phyloP scores from a whole-genome alignment of 192 early-diverging fungal species.

The Spinellus fusiger region DNA sequence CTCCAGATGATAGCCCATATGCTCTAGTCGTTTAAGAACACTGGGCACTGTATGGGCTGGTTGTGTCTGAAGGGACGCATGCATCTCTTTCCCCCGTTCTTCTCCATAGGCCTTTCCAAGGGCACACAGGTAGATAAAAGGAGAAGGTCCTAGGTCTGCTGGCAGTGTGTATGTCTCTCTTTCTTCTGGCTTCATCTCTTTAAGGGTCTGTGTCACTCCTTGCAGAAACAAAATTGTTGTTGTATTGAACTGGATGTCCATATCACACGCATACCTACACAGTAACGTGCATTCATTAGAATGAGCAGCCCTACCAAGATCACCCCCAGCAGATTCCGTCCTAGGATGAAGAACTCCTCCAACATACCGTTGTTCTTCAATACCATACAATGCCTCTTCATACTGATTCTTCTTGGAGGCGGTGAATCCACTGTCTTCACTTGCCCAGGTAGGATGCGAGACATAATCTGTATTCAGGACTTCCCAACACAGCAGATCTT shows the following conservation, averaged over 20 bases:
- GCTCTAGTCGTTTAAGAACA: conserved; percentile 88
- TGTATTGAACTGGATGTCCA: conserved; percentile 91
- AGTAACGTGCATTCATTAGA: not conserved
- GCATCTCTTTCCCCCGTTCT: conserved; percentile 78
- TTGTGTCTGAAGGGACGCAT: conserved; percentile 86
- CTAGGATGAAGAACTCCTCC: too few relatives aligned
- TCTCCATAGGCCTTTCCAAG: conserved; percentile 91
- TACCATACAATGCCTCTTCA: conserved; percentile 88
- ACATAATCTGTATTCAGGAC: conserved; percentile 97
- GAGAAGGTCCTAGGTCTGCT: conserved; percentile 70
- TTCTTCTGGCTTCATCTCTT: conserved; percentile 73
- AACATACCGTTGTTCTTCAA: conserved; percentile 81
- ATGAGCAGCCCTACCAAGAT: not conserved
- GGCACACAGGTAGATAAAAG: conserved; percentile 80
- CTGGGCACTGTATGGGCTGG: conserved; percentile 87
- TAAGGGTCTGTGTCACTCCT: conserved; percentile 77
- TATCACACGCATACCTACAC: conserved; percentile 76
- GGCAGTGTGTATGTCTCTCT: conserved; percentile 62
- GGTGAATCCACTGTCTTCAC: conserved; percentile 84
- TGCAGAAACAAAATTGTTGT: conserved; percentile 82
- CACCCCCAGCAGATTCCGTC: not conserved
- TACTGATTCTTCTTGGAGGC: conserved; percentile 85
- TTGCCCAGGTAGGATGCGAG: conserved; percentile 86
- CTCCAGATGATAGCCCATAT: conserved; percentile 98
- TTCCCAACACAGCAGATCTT: conserved; percentile 84